phyloP scores from a whole-genome alignment of 139 green algal genomes.

The Chlamydomonas sp. region DNA sequence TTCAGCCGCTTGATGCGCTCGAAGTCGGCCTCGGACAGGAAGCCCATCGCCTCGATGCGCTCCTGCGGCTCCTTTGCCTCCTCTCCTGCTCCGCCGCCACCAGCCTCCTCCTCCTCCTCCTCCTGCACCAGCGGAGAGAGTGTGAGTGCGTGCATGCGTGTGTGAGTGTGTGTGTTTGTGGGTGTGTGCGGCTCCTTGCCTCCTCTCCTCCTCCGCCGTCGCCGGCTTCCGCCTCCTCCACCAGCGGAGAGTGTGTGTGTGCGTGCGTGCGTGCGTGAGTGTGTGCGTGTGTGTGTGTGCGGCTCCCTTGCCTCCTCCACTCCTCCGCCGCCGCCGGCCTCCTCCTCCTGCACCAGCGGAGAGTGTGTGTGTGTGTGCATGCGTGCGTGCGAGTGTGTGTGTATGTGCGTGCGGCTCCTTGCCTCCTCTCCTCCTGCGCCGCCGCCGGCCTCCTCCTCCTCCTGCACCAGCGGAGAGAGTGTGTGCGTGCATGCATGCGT shows the following conservation, averaged over 20 bases:
- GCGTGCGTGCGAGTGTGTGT: not conserved
- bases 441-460: not conserved
- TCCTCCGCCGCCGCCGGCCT: too few species aligned
- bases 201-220: too few species aligned
- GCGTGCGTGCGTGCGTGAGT: too few species aligned
- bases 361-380: constrained; percentile 16
- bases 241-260: too few species aligned
- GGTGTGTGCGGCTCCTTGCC: too few species aligned
- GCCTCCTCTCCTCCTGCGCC: not conserved
- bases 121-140: constrained; percentile 13
- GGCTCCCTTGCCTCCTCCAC: too few species aligned
- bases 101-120: not conserved
- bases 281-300: too few species aligned
- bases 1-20: constrained; percentile 56
- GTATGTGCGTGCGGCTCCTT: not conserved
- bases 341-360: too few species aligned
- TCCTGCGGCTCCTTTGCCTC: constrained; percentile 13
- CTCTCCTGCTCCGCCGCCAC: not conserved
- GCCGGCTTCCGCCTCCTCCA: too few species aligned
- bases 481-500: constrained; percentile 3
- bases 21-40: constrained; percentile 84
- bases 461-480: constrained; percentile 9
- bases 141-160: not conserved
- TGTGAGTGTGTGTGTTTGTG: constrained; percentile 8
- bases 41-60: constrained; percentile 61